phyloP scores from a whole-genome alignment of 2,329 filamentous ascomycete genomes.

The Ophiostoma ulmi region DNA sequence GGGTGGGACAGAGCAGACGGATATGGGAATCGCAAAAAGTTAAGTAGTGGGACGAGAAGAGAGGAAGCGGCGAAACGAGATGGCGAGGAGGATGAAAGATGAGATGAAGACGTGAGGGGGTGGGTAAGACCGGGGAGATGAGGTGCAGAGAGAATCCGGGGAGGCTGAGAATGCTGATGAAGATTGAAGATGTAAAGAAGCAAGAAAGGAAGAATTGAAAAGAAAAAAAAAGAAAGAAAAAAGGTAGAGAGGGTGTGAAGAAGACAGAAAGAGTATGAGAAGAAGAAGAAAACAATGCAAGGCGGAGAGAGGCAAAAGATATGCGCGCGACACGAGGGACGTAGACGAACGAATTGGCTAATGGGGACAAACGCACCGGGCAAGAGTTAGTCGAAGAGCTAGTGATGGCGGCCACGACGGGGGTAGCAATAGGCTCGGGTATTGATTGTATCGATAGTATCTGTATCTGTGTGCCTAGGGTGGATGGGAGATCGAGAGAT shows the following conservation, averaged over 20 bases:
- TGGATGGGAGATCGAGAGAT: slow-evolving; percentile 15
- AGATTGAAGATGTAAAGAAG: slow-evolving; percentile 5
- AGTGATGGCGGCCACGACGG: slow-evolving; percentile 5
- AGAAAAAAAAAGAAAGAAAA: background rate
- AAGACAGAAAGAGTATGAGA: background rate
- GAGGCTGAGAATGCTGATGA: background rate
- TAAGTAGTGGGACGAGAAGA: slow-evolving; percentile 13
- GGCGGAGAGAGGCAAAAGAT: slow-evolving; percentile 3
- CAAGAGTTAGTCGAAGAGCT: slow-evolving; percentile 15
- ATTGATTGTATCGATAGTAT: background rate
- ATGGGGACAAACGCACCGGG: slow-evolving; percentile 12
- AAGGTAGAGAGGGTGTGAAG: background rate
- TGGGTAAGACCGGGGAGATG: background rate
- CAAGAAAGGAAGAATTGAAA: background rate
- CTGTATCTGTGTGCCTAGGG: background rate
- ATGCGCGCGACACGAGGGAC: slow-evolving; percentile 14
- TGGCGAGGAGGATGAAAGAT: background rate
- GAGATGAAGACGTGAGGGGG: background rate
- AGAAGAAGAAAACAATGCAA: slow-evolving; percentile 2
- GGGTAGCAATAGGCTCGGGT: slow-evolving; percentile 1
- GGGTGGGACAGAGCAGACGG: background rate
- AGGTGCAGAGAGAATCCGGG: background rate
- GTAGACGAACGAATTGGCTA: slow-evolving; percentile 13
- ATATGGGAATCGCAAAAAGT: background rate
- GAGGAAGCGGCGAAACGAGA: slow-evolving; percentile 16